These are phyloP conservation scores for Eragrostis nindensis DNA, from an alignment of 176 grass and related monocot genomes.

Conservation along the genomic window DNA sequence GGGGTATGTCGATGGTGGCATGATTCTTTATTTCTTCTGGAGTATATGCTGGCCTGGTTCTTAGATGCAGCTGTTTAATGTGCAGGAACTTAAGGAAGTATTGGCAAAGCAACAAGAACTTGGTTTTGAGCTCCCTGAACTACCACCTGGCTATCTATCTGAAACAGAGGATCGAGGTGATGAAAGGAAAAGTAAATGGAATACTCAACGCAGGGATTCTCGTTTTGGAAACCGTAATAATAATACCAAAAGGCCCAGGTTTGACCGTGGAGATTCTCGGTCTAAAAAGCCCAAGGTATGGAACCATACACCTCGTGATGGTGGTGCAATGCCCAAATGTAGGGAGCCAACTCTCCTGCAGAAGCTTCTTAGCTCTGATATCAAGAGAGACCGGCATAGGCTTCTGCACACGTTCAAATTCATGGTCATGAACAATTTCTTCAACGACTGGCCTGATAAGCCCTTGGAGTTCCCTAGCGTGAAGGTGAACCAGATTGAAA, in stretches of 20 bases:
- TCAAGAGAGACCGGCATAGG: slow-evolving; percentile 78
- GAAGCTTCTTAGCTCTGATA: slow-evolving; percentile 78
- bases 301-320: slow-evolving; percentile 20
- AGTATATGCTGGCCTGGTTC: slow-evolving; percentile 7
- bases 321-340: slow-evolving; percentile 27
- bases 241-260: slow-evolving; percentile 59
- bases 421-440: slow-evolving; percentile 87
- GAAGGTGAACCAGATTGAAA: slow-evolving; percentile 58
- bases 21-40: slow-evolving; percentile 29
- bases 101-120: slow-evolving; percentile 86
- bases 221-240: slow-evolving; percentile 49
- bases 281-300: slow-evolving; percentile 48
- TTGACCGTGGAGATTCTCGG: slow-evolving; percentile 38
- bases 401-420: slow-evolving; percentile 79
- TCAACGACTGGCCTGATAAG: slow-evolving; percentile 58
- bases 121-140: slow-evolving; percentile 83
- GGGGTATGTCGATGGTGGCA: slow-evolving; percentile 12
- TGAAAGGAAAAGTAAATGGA: slow-evolving; percentile 42
- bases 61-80: slow-evolving; percentile 22
- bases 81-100: slow-evolving; percentile 89
- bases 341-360: slow-evolving; percentile 77
- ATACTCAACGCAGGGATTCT: slow-evolving; percentile 25
- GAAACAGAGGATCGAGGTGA: slow-evolving; percentile 45
- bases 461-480: slow-evolving; percentile 65
- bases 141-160: slow-evolving; percentile 76